phyloP scores from a whole-genome alignment of 306 rosid genomes.

The Fagus sylvatica region DNA sequence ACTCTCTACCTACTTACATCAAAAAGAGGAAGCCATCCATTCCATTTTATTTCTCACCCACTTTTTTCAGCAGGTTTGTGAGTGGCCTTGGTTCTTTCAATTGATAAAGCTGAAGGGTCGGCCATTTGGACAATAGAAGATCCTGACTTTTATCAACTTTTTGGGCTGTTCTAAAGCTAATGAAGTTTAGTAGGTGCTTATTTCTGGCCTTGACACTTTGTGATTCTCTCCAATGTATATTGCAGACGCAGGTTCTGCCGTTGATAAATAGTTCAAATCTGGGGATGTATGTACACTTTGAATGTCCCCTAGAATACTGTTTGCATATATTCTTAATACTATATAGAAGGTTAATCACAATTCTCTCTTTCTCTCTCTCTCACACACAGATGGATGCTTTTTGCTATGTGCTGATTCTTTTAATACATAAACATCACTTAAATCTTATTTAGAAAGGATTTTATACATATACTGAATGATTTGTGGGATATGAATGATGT shows the following conservation, averaged over 20 bases:
- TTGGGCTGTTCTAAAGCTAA: constrained; percentile 4
- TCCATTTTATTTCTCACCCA: not conserved
- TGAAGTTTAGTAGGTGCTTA: constrained; percentile 29
- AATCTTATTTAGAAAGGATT: too few relatives aligned
- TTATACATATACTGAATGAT: not conserved
- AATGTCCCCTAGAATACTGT: not conserved
- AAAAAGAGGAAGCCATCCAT: not conserved
- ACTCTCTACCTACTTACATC: not conserved
- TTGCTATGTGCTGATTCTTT: not conserved
- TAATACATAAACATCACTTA: too few relatives aligned
- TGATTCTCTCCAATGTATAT: constrained; percentile 32
- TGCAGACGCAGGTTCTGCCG: constrained; percentile 23
- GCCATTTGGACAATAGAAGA: not conserved
- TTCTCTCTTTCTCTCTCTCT: not conserved
- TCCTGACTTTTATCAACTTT: constrained; percentile 6
- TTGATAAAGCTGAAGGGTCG: constrained; percentile 17
- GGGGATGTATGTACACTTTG: constrained; percentile 12
- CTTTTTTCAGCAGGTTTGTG: constrained; percentile 14
- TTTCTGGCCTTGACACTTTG: constrained; percentile 22
- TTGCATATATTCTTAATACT: not conserved
- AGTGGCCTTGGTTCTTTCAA: constrained; percentile 10
- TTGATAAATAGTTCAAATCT: constrained; percentile 5
- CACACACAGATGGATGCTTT: not conserved
- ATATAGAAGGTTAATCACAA: not conserved
- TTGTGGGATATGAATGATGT: not conserved